These are phyloP conservation scores for Huntiella abstrusa DNA, from an alignment of 2,329 filamentous ascomycete species.

Conservation along the genomic window DNA sequence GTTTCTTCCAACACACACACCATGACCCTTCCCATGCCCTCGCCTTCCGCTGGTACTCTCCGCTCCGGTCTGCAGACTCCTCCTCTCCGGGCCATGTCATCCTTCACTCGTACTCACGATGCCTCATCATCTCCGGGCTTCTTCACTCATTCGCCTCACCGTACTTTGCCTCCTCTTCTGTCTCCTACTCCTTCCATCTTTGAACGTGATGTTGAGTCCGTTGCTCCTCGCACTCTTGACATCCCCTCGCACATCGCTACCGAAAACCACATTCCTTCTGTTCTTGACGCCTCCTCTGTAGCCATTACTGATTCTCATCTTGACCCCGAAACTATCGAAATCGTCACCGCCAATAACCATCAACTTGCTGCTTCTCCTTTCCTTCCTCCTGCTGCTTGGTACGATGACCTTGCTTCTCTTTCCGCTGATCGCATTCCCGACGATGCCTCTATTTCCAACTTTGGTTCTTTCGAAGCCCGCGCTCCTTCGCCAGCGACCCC, in stretches of 20 bases:
- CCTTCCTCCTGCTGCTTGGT: conserved; percentile 30
- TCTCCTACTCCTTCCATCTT: conserved; percentile 68
- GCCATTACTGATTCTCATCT: conserved; percentile 77
- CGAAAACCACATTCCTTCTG: conserved; percentile 82
- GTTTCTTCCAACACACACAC: conserved; percentile 40
- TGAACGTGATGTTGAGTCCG: conserved; percentile 71
- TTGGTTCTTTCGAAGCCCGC: conserved; percentile 51
- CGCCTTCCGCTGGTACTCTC: not conserved
- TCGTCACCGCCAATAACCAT: conserved; percentile 71
- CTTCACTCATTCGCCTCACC: conserved; percentile 40
- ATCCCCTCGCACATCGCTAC: conserved; percentile 87
- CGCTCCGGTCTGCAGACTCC: not conserved
- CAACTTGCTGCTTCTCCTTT: conserved; percentile 44
- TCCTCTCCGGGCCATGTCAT: conserved; percentile 7
- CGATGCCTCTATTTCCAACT: conserved; percentile 53
- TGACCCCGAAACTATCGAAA: conserved; percentile 79
- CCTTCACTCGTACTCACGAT: conserved; percentile 17
- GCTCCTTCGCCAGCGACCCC: not conserved
- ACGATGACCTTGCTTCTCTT: conserved; percentile 38
- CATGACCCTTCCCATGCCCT: conserved; percentile 15
- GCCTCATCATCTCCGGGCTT: conserved; percentile 25
- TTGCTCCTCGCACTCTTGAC: conserved; percentile 58
- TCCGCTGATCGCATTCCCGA: conserved; percentile 34
- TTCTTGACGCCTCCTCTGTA: conserved; percentile 75
- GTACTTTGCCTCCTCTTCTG: conserved; percentile 44